phyloP scores from a whole-genome alignment of 2,329 filamentous ascomycete species.

The Aureobasidium sp. region DNA sequence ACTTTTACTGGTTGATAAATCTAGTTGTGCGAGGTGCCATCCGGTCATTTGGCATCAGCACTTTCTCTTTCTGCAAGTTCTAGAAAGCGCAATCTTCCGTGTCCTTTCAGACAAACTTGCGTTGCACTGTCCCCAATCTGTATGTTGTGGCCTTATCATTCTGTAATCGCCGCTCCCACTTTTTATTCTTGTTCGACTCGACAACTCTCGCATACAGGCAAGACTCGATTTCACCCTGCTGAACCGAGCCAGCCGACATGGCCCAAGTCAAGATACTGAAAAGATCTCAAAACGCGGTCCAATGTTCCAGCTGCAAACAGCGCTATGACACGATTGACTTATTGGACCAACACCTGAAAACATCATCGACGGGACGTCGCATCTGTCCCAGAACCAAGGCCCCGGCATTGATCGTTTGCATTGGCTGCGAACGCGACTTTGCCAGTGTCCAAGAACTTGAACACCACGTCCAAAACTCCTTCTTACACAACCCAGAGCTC shows the following conservation, averaged over 20 bases:
- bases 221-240: neutral
- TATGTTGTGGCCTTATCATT: neutral
- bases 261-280: neutral
- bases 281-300: neutral
- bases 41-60: neutral
- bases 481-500: neutral
- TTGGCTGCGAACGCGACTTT: constrained; percentile 6
- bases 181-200: neutral
- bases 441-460: neutral
- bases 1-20: too few species aligned
- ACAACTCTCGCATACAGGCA: neutral
- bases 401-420: neutral
- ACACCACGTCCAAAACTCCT: neutral
- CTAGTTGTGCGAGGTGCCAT: neutral
- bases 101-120: neutral
- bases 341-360: constrained; percentile 1
- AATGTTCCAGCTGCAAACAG: constrained; percentile 7
- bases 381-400: constrained; percentile 4
- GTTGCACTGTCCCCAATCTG: neutral
- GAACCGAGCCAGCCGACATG: neutral
- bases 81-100: neutral
- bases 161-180: neutral
- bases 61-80: neutral
- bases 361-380: neutral
- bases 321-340: neutral